Evolutionary conservation across 192 early-diverging fungal genomes (phyloP).

Genomic region (Obelidium mucronatum): DNA sequence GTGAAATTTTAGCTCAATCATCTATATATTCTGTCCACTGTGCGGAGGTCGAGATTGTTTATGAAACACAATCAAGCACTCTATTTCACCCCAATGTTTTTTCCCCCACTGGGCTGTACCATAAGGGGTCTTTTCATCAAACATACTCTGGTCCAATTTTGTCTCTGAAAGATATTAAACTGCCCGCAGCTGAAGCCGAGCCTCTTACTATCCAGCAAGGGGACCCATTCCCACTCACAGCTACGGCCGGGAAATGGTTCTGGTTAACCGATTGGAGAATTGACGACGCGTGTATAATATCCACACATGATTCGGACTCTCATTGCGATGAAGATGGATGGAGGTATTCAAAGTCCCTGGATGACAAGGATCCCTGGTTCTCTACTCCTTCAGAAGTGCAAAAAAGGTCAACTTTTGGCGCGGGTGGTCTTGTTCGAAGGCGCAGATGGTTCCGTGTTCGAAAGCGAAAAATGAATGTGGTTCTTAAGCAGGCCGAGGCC

Average conservation of each 20-base stretch:
- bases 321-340: conserved; percentile 61
- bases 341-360: conserved; percentile 72
- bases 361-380: conserved; percentile 65
- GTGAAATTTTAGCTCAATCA: conserved; percentile 67
- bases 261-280: conserved; percentile 86
- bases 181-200: neutral
- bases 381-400: conserved; percentile 34
- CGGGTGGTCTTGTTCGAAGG: conserved; percentile 68
- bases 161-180: neutral
- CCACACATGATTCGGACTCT: conserved; percentile 56
- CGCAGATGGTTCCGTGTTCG: conserved; percentile 81
- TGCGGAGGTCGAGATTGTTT: conserved; percentile 60
- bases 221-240: conserved; percentile 41
- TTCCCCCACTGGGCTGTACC: neutral
- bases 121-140: neutral
- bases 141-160: neutral
- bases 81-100: conserved; percentile 45
- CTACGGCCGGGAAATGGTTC: conserved; percentile 62
- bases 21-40: conserved; percentile 52
- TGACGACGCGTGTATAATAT: conserved; percentile 58
- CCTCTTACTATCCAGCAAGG: neutral
- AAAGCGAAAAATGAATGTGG: conserved; percentile 68
- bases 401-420: conserved; percentile 29
- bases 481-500: neutral
- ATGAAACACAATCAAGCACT: conserved; percentile 75